phyloP scores from a whole-genome alignment of 345 rosid species.

The Eucalyptus rudis region DNA sequence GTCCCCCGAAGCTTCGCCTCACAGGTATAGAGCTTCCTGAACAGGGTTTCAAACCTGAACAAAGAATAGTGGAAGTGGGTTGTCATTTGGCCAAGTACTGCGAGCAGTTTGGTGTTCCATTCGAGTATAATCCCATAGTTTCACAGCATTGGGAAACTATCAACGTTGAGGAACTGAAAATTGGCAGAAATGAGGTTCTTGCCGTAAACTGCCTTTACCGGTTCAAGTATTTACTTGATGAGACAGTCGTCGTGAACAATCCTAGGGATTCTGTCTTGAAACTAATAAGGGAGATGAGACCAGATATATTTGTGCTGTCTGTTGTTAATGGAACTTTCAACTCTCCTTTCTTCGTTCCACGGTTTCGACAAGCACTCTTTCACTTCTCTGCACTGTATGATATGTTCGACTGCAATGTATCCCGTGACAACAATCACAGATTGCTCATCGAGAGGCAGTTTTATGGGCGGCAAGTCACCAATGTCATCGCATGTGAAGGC shows the following conservation, averaged over 20 bases:
- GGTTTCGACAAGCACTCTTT: slow-evolving; percentile 34
- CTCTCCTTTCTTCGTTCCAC: neutral
- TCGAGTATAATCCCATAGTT: slow-evolving; percentile 31
- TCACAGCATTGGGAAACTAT: slow-evolving; percentile 31
- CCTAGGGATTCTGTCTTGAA: slow-evolving; percentile 24
- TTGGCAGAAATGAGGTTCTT: slow-evolving; percentile 14
- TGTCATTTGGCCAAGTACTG: slow-evolving; percentile 30
- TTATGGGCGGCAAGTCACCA: slow-evolving; percentile 14
- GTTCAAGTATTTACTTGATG: slow-evolving; percentile 19
- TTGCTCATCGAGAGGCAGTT: slow-evolving; percentile 15
- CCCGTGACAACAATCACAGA: slow-evolving; percentile 17
- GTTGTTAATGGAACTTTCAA: neutral
- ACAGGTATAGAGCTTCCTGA: slow-evolving; percentile 44
- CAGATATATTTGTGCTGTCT: neutral
- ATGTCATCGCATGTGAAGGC: slow-evolving; percentile 28
- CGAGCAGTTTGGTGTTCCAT: slow-evolving; percentile 16
- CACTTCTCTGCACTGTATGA: slow-evolving; percentile 31
- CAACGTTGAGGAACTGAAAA: slow-evolving; percentile 19
- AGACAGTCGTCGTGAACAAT: slow-evolving; percentile 20
- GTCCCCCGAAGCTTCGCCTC: slow-evolving; percentile 39
- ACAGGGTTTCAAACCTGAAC: slow-evolving; percentile 26
- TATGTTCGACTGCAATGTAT: slow-evolving; percentile 9
- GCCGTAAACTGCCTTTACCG: slow-evolving; percentile 26
- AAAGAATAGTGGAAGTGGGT: slow-evolving; percentile 24
- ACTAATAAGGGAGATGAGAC: slow-evolving; percentile 3